These are phyloP conservation scores for Dioszegia crocea DNA, from an alignment of 768 basidiomycete genomes.

Conservation along the genomic window DNA sequence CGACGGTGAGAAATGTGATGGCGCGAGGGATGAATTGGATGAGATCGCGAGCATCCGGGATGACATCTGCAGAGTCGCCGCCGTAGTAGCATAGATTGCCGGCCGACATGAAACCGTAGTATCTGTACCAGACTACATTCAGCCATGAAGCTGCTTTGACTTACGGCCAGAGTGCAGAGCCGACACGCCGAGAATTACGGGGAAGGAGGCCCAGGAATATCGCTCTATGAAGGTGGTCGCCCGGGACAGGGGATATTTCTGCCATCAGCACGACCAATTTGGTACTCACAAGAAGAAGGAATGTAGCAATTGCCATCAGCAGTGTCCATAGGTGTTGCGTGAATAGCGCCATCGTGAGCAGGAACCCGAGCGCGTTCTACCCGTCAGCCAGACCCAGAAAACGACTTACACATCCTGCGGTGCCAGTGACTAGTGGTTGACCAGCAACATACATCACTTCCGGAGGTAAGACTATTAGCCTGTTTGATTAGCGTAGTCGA, in stretches of 20 bases:
- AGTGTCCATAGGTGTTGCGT: slow-evolving; percentile 49
- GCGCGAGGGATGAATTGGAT: slow-evolving; percentile 48
- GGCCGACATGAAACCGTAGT: slow-evolving; percentile 32
- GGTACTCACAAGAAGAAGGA: slow-evolving; percentile 33
- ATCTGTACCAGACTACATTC: slow-evolving; percentile 32
- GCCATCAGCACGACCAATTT: neutral
- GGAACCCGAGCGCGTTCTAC: slow-evolving; percentile 36
- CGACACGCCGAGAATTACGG: slow-evolving; percentile 31
- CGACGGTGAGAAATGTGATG: slow-evolving; percentile 39
- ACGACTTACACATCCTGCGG: slow-evolving; percentile 35
- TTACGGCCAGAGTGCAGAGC: slow-evolving; percentile 39
- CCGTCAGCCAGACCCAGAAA: neutral
- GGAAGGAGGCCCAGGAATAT: slow-evolving; percentile 28
- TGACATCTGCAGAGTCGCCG: neutral
- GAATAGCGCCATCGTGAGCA: slow-evolving; percentile 42
- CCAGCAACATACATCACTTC: slow-evolving; percentile 30
- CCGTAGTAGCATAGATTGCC: slow-evolving; percentile 44
- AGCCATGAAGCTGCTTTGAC: slow-evolving; percentile 1
- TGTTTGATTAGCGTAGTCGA: slow-evolving; percentile 2
- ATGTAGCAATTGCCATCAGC: slow-evolving; percentile 44
- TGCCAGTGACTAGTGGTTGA: slow-evolving; percentile 19
- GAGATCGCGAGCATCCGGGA: slow-evolving; percentile 32
- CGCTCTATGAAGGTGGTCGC: slow-evolving; percentile 32
- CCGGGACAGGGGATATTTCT: slow-evolving; percentile 44
- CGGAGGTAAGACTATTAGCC: slow-evolving; percentile 25